These are phyloP conservation scores for Letharia lupina DNA, from an alignment of 495 filamentous ascomycete genomes.

Conservation along the genomic window DNA sequence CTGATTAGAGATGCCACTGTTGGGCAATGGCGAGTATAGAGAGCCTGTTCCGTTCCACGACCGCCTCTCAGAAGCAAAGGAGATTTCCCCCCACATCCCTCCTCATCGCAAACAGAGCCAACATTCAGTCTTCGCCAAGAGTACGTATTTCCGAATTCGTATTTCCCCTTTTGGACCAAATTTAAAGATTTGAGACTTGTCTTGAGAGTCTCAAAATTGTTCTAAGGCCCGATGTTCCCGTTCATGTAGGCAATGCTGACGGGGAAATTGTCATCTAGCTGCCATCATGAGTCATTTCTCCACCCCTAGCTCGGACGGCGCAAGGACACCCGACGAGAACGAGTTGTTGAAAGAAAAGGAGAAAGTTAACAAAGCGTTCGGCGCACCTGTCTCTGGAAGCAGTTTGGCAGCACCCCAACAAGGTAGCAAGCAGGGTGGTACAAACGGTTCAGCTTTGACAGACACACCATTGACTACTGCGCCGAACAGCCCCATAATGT, in stretches of 20 bases:
- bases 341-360: slow-evolving; percentile 13
- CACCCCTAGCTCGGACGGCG: slow-evolving; percentile 21
- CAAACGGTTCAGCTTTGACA: slow-evolving; percentile 46
- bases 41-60: slow-evolving; percentile 16
- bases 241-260: not conserved
- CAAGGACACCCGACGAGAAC: slow-evolving; percentile 17
- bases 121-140: slow-evolving; percentile 50
- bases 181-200: not conserved
- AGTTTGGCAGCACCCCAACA: slow-evolving; percentile 10
- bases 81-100: not conserved
- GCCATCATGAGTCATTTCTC: slow-evolving; percentile 48
- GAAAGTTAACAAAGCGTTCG: not conserved
- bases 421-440: slow-evolving; percentile 28
- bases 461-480: slow-evolving; percentile 65
- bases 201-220: not conserved
- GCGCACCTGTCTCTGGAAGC: slow-evolving; percentile 8
- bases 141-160: not conserved
- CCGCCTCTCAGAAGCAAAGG: slow-evolving; percentile 8
- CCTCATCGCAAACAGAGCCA: slow-evolving; percentile 32
- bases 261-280: slow-evolving; percentile 16
- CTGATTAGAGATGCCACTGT: slow-evolving; percentile 20
- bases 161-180: not conserved
- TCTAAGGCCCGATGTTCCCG: not conserved
- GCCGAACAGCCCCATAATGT: slow-evolving; percentile 65
- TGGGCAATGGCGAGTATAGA: slow-evolving; percentile 21